Base-by-base conservation (phyloP, 1,139 yeast species). In the Taiozyma onychis region DNA sequence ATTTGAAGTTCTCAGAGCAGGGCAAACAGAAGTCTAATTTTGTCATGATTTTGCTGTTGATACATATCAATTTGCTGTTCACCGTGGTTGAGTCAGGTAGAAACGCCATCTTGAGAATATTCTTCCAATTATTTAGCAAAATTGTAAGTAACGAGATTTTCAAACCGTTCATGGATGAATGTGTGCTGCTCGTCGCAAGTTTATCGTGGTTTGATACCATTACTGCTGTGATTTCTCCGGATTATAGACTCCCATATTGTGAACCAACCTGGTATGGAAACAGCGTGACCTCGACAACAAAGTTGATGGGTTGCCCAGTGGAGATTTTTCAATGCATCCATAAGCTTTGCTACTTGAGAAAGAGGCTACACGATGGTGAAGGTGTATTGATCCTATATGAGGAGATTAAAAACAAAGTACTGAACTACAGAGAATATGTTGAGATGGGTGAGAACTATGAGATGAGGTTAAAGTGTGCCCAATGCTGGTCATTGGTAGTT, bases 251-350 rank as follows among this genome's bases (percentile, higher is more conserved):
- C 27, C 83, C 83, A 0, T 77, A 66, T 54, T 76, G 81, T 60
- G 71, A 69, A 28, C 75, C 77, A 2, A 70, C 64, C 35, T 78
- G 81, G 81, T 78, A 76, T 57, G 82, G 82, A 2, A 57, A 62
- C 21, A 74, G 71, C 44, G 57, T 60, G 5, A 68, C 75, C 10
- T 76, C 81, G 8, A 77, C 81, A 0, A 70, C 75, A 7, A 71
- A 69, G 48, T 70, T 78, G 73, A 76, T 76, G 76, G 83, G 83
- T 0, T 78, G 83, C 55, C 83, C 83, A 0, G 81, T 80, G 2
- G 81, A 77, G 51, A 70, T 78, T 1, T 77, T 78, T 58, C 63
- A 64, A 22, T 72, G 77, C 3, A 66, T 78, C 61, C 64, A 72
- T 2, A 68, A 70, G 48, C 69, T 77, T 3, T 76, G 81, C 53